Percentiles rank a stretch among this genome's conserved stretches.
phyloP scores from a whole-genome alignment of 1,284 basidiomycete genomes.

The Ganoderma meredithae region DNA sequence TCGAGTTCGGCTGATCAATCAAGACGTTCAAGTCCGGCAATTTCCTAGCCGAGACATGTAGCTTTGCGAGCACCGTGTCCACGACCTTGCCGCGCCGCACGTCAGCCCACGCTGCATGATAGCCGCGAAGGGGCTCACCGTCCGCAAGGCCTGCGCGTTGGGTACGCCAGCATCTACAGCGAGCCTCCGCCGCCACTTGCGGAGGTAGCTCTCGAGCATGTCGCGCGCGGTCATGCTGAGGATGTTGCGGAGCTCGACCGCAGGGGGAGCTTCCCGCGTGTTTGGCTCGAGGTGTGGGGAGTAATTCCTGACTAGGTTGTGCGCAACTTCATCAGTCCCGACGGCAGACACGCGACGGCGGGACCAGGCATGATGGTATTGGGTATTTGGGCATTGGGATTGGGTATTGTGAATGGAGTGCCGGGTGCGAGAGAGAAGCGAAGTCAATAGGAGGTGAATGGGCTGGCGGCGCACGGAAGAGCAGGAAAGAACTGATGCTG shows the following conservation, averaged over 20 bases:
- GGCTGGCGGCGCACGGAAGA: slow-evolving; percentile 24
- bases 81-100: slow-evolving; percentile 60
- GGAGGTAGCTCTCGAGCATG: slow-evolving; percentile 73
- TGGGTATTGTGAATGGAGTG: slow-evolving; percentile 7
- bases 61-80: slow-evolving; percentile 83
- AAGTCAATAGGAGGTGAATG: slow-evolving; percentile 40
- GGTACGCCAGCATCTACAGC: slow-evolving; percentile 31
- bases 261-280: slow-evolving; percentile 70
- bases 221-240: slow-evolving; percentile 66
- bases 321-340: slow-evolving; percentile 81
- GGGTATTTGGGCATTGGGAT: slow-evolving; percentile 1
- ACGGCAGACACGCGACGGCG: slow-evolving; percentile 36
- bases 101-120: slow-evolving; percentile 25
- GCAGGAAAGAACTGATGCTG: slow-evolving; percentile 26
- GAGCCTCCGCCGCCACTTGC: slow-evolving; percentile 50
- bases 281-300: slow-evolving; percentile 83
- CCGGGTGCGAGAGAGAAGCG: slow-evolving; percentile 31
- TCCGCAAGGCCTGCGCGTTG: slow-evolving; percentile 29
- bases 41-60: slow-evolving; percentile 69
- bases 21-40: slow-evolving; percentile 69
- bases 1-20: slow-evolving; percentile 63
- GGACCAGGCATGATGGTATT: slow-evolving; percentile 5
- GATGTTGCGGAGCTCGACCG: slow-evolving; percentile 69
- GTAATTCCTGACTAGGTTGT: slow-evolving; percentile 90
- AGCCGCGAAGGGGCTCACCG: slow-evolving; percentile 26